These are phyloP conservation scores for Dalechampia spathulata DNA, from an alignment of 441 rosid species.

Conservation along the genomic window DNA sequence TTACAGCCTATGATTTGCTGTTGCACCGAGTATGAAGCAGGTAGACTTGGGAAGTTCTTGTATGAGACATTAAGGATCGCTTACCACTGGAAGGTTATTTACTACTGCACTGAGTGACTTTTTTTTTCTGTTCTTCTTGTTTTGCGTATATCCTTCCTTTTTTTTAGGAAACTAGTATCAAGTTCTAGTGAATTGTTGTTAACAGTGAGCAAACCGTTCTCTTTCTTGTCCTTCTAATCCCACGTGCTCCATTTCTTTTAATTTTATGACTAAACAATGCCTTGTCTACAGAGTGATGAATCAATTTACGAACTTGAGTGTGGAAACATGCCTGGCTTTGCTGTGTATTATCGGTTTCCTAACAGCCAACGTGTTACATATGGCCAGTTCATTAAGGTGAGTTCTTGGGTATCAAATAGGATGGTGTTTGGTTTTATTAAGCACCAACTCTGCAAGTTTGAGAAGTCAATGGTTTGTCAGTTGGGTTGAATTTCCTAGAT, in stretches of 20 bases:
- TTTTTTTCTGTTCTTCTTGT: neutral
- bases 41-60: constrained; percentile 95
- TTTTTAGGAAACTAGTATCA: neutral
- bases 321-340: constrained; percentile 99
- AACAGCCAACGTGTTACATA: constrained; percentile 98
- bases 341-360: constrained; percentile 96
- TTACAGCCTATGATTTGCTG: constrained; percentile 99
- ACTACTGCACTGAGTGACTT: neutral
- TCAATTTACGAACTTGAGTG: constrained; percentile 93
- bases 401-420: constrained; percentile 14
- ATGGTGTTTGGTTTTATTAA: too few species aligned
- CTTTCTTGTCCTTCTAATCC: too few species aligned
- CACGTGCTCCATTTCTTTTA: neutral
- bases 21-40: constrained; percentile 99
- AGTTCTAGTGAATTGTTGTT: too few species aligned
- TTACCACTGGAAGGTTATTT: constrained; percentile 92
- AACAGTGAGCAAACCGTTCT: too few species aligned
- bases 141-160: neutral
- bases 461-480: too few species aligned
- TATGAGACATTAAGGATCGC: constrained; percentile 96
- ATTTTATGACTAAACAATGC: constrained; percentile 14
- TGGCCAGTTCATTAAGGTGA: constrained; percentile 98
- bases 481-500: neutral
- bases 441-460: too few species aligned
- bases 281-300: constrained; percentile 74